phyloP scores from a whole-genome alignment of 2,329 filamentous ascomycete genomes.

The Aaosphaeria pasadenensis region DNA sequence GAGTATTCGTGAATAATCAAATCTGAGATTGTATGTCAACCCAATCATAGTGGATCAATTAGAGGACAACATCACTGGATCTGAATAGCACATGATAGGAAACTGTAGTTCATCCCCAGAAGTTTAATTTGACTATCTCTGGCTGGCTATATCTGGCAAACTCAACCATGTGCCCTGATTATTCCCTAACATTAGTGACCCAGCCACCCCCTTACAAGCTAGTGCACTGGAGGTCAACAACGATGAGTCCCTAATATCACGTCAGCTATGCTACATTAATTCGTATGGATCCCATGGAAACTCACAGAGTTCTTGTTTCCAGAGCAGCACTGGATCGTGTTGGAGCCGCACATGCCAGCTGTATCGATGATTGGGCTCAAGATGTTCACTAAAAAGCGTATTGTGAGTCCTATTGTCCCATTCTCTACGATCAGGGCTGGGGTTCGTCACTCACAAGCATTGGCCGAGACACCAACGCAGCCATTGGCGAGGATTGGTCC shows the following conservation, averaged over 20 bases:
- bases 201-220: slow-evolving; percentile 4
- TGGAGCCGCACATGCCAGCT: slow-evolving; percentile 6
- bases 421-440: no score
- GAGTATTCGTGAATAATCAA: no score
- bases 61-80: no score
- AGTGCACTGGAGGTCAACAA: slow-evolving; percentile 8
- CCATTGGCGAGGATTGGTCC: slow-evolving; percentile 5
- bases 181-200: not conserved
- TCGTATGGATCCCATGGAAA: not conserved
- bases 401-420: no score
- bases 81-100: no score
- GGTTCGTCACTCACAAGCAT: slow-evolving; percentile 3
- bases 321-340: slow-evolving; percentile 10
- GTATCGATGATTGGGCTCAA: slow-evolving; percentile 2
- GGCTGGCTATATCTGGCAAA: no score
- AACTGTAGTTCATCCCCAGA: no score
- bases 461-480: slow-evolving; percentile 3
- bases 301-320: slow-evolving; percentile 12
- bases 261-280: not conserved
- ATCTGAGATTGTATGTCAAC: no score
- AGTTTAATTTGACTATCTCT: no score
- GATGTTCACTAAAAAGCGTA: slow-evolving; percentile 2
- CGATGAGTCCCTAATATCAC: slow-evolving; percentile 4
- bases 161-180: no score
- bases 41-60: no score